A percentile compares a stretch with the other conserved stretches of the same genome.
Evolutionary conservation across 805 yeast genomes (phyloP).

Genomic region (Yarrowia keelungensis): DNA sequence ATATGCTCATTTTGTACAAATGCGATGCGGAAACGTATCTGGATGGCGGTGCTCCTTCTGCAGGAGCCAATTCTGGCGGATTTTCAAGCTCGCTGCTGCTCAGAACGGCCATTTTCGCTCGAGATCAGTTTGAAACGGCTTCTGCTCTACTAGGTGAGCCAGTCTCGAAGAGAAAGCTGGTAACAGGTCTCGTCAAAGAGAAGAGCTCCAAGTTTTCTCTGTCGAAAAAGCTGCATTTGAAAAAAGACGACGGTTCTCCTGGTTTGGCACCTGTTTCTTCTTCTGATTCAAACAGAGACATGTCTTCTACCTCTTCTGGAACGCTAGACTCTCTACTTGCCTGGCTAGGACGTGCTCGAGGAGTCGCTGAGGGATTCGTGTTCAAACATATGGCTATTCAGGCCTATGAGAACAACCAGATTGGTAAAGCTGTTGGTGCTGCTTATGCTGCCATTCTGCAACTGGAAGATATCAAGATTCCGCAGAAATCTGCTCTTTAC

Average conservation of each 20-base stretch:
- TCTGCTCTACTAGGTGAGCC: slow-evolving; percentile 42
- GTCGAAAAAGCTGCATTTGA: slow-evolving; percentile 17
- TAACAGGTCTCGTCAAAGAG: slow-evolving; percentile 10
- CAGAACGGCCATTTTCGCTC: slow-evolving; percentile 48
- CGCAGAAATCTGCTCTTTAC: slow-evolving; percentile 19
- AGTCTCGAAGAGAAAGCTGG: slow-evolving; percentile 7
- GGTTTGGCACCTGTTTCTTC: slow-evolving; percentile 1
- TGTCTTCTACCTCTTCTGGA: slow-evolving; percentile 6
- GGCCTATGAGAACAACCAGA: slow-evolving; percentile 43
- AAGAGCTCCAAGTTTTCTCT: slow-evolving; percentile 25
- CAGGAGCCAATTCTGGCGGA: slow-evolving; percentile 6
- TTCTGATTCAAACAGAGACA: slow-evolving; percentile 2
- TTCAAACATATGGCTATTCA: slow-evolving; percentile 47
- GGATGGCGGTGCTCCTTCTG: slow-evolving; percentile 24
- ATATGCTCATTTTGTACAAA: slow-evolving; percentile 46
- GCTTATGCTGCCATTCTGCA: slow-evolving; percentile 25
- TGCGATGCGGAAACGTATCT: slow-evolving; percentile 41
- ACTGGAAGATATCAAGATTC: slow-evolving; percentile 23
- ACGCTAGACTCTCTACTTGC: slow-evolving; percentile 39
- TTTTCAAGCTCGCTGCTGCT: slow-evolving; percentile 43
- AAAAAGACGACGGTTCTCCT: slow-evolving; percentile 2
- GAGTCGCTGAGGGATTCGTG: slow-evolving; percentile 45
- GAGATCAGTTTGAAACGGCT: slow-evolving; percentile 48
- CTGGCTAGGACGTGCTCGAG: slow-evolving; percentile 46
- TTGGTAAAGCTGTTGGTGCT: slow-evolving; percentile 44